Evolutionary conservation across 2,329 filamentous ascomycete genomes (phyloP).

Genomic region (Fusarium tricinctum): DNA sequence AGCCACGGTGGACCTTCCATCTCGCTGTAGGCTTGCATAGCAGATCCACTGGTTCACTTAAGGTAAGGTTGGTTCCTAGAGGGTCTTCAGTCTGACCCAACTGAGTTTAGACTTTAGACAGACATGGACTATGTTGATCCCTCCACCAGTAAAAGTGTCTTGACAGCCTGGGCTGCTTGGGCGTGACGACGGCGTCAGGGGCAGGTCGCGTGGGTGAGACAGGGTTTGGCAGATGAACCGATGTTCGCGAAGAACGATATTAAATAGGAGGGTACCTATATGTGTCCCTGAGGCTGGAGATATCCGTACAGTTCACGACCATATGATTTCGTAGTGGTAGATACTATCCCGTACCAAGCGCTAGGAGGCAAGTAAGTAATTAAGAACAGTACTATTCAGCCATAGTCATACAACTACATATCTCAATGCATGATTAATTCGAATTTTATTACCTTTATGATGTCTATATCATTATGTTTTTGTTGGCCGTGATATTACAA

Average conservation of each 20-base stretch:
- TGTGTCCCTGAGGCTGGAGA: conserved; percentile 6
- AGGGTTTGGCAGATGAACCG: conserved; percentile 36
- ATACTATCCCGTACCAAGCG: not conserved
- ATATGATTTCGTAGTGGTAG: not conserved
- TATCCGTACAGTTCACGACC: not conserved
- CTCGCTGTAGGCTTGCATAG: conserved; percentile 26
- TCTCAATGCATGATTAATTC: not conserved
- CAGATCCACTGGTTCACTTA: conserved; percentile 35
- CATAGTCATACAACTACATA: not conserved
- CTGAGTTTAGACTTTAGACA: conserved; percentile 43
- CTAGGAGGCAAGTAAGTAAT: not conserved
- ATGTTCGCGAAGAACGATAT: conserved; percentile 12
- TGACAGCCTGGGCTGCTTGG: conserved; percentile 34
- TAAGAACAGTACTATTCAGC: not conserved
- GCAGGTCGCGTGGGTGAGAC: conserved; percentile 45
- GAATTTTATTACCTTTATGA: not conserved
- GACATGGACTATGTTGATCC: conserved; percentile 17
- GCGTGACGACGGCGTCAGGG: conserved; percentile 43
- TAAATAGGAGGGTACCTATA: not conserved
- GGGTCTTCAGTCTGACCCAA: conserved; percentile 26
- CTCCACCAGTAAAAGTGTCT: conserved; percentile 45
- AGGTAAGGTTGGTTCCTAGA: conserved; percentile 31
- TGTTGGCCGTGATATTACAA: not conserved
- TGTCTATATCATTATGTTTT: not conserved
- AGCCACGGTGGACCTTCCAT: conserved; percentile 43